phyloP scores from a whole-genome alignment of 345 rosid genomes.

The Gynandropsis gynandra region DNA sequence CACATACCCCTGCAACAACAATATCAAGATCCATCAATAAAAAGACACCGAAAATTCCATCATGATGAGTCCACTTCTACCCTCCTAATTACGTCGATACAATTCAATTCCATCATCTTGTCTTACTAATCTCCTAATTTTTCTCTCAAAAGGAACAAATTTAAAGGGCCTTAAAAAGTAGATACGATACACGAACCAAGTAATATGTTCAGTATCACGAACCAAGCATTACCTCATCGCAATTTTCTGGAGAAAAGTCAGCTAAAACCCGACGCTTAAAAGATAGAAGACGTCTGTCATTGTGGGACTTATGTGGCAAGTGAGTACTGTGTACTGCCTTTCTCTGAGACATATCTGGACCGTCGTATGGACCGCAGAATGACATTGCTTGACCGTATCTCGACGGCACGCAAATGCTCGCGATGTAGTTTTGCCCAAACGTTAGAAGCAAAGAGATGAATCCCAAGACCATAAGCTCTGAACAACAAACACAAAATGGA shows the following conservation, averaged over 20 bases:
- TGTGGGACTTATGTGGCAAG: not conserved
- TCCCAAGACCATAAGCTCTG: slow-evolving; percentile 95
- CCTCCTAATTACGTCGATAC: not conserved
- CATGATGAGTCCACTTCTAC: too few species aligned
- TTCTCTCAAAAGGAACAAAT: not conserved
- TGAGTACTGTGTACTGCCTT: slow-evolving; percentile 4
- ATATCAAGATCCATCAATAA: slow-evolving; percentile 1
- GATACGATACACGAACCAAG: not conserved
- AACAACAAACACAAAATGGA: not conserved
- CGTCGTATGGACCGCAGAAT: slow-evolving; percentile 44
- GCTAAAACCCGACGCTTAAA: slow-evolving; percentile 33
- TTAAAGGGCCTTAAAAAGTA: not conserved
- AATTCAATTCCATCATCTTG: not conserved
- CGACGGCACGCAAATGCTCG: slow-evolving; percentile 55
- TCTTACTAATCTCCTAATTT: too few species aligned
- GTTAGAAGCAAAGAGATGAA: slow-evolving; percentile 81
- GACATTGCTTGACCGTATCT: slow-evolving; percentile 61
- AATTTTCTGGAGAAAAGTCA: slow-evolving; percentile 16
- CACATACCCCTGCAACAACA: slow-evolving; percentile 46
- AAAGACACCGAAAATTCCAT: too few species aligned
- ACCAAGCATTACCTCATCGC: slow-evolving; percentile 8
- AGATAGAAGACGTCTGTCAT: slow-evolving; percentile 17
- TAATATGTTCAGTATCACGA: too few species aligned
- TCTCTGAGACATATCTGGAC: not conserved
- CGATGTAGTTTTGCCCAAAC: slow-evolving; percentile 70